Evolutionary conservation across 768 basidiomycete species (phyloP).

Genomic region (Podaxis pistillaris): DNA sequence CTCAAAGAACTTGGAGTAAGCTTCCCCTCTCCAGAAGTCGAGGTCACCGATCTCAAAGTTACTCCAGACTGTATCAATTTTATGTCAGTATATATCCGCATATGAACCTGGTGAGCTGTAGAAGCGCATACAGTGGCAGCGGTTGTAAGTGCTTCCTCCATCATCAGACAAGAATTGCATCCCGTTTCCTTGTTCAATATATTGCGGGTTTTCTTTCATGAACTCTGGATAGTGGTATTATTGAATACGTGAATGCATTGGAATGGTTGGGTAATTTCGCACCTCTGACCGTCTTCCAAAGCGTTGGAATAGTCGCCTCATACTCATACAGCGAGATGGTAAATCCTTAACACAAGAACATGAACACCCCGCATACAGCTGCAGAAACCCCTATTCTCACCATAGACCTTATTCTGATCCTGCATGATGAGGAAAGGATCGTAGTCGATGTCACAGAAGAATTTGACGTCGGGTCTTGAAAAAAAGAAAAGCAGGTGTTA

Average conservation of each 20-base stretch:
- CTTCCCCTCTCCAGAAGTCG: constrained; percentile 81
- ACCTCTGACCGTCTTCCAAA: constrained; percentile 82
- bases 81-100: not conserved
- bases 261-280: constrained; percentile 17
- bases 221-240: constrained; percentile 54
- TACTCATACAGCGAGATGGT: constrained; percentile 85
- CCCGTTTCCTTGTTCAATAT: constrained; percentile 68
- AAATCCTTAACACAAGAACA: constrained; percentile 49
- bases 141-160: constrained; percentile 68
- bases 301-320: constrained; percentile 77
- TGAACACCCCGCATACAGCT: constrained; percentile 17
- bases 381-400: constrained; percentile 31
- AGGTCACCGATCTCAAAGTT: constrained; percentile 91
- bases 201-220: constrained; percentile 55
- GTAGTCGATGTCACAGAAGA: constrained; percentile 84
- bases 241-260: not conserved
- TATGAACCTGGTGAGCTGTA: not conserved
- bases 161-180: constrained; percentile 82
- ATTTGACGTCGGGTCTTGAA: constrained; percentile 76
- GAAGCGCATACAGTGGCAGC: constrained; percentile 61
- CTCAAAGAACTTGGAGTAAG: constrained; percentile 82
- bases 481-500: not conserved
- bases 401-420: constrained; percentile 82
- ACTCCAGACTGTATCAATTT: constrained; percentile 67
- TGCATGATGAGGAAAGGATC: constrained; percentile 91